phyloP scores from a whole-genome alignment of 257 asterid species.

The Solanum chiquidenum region DNA sequence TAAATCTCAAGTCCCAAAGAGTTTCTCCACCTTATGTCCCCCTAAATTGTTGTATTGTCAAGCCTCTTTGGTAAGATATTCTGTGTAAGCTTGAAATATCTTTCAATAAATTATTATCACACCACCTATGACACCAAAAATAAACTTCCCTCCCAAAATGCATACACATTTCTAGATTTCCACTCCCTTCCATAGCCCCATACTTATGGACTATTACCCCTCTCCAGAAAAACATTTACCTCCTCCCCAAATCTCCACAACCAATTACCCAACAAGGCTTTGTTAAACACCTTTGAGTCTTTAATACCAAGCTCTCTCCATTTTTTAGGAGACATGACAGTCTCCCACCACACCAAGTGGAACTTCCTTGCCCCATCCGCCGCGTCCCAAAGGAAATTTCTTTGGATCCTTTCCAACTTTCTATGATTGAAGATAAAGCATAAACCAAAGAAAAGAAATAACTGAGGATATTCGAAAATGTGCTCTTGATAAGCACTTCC shows the following conservation, averaged over 20 bases:
- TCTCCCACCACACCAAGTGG: not conserved
- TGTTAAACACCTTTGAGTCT: not conserved
- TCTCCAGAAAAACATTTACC: not conserved
- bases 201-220: not conserved
- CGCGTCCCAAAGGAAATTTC: not conserved
- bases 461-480: not conserved
- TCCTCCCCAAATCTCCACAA: not conserved
- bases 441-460: not conserved
- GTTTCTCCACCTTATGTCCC: not conserved
- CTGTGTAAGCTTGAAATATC: not conserved
- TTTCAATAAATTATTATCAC: not conserved
- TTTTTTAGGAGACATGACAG: not conserved
- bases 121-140: not conserved
- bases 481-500: not conserved
- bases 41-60: not conserved
- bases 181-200: not conserved
- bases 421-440: not conserved
- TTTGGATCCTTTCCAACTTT: not conserved
- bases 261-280: not conserved
- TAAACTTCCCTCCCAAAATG: not conserved
- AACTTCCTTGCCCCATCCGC: not conserved
- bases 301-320: not conserved
- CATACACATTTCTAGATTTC: not conserved
- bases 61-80: not conserved
- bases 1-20: not conserved